These are phyloP conservation scores for Paraconiothyrium brasiliense DNA, from an alignment of 2,329 filamentous ascomycete genomes.

Conservation along the genomic window DNA sequence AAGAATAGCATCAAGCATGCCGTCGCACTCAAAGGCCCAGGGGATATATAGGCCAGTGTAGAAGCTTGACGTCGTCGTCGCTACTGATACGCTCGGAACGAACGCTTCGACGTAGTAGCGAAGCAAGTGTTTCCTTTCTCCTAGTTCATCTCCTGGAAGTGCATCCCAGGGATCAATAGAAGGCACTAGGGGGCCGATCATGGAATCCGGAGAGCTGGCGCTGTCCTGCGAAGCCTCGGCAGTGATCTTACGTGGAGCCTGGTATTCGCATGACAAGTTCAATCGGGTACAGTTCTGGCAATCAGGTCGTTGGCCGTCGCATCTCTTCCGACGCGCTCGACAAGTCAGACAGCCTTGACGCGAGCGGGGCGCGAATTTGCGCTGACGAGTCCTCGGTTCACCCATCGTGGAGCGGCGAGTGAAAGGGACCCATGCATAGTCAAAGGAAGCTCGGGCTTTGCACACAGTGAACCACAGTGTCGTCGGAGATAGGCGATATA, in stretches of 20 bases:
- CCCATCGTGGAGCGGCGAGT: conserved; percentile 35
- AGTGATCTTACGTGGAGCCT: conserved; percentile 40
- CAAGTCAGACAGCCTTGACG: conserved; percentile 49
- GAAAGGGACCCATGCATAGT: conserved; percentile 8
- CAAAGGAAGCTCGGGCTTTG: not conserved
- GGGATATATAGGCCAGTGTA: conserved; percentile 49
- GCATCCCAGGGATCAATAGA: conserved; percentile 44
- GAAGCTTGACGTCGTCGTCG: conserved; percentile 46
- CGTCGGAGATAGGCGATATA: not conserved
- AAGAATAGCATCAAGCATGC: conserved; percentile 48
- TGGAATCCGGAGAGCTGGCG: conserved; percentile 26
- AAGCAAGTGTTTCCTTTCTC: conserved; percentile 41
- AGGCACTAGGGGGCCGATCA: conserved; percentile 27
- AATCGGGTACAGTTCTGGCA: conserved; percentile 48
- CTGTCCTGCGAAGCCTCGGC: conserved; percentile 18
- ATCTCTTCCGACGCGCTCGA: conserved; percentile 46
- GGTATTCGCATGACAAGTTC: conserved; percentile 49
- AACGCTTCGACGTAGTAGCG: conserved; percentile 49
- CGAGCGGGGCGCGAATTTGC: conserved; percentile 49
- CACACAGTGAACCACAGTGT: conserved; percentile 1
- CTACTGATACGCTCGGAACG: conserved; percentile 49
- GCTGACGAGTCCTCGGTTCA: conserved; percentile 44
- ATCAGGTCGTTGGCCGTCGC: conserved; percentile 44
- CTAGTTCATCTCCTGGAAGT: conserved; percentile 34
- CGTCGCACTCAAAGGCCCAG: conserved; percentile 47